Conservation (phyloP, 805 yeast species). For the Pichia phayaonensis region DNA sequence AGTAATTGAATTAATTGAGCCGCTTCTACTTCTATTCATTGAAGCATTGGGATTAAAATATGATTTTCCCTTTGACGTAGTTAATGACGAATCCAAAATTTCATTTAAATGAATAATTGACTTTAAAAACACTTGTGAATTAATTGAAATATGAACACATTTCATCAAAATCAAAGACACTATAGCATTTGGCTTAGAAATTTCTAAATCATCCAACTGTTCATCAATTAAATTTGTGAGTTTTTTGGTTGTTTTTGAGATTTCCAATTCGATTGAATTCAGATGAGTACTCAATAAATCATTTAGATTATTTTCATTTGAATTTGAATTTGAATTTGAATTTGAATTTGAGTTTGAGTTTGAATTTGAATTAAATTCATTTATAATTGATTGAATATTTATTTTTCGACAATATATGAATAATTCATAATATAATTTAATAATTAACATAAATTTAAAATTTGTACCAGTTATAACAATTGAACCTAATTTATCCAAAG, state of each 20-base stretch:
- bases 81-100: conserved; percentile 1
- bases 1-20: background rate
- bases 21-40: conserved; percentile 3
- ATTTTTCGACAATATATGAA: conserved; percentile 9
- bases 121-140: conserved; percentile 13
- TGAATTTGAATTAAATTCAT: background rate
- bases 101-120: conserved; percentile 21
- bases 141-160: conserved; percentile 19
- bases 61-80: background rate
- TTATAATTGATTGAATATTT: conserved; percentile 1
- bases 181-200: conserved; percentile 20
- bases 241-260: conserved; percentile 23
- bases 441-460: conserved; percentile 22
- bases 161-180: conserved; percentile 21
- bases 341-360: background rate
- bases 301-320: background rate
- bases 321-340: background rate
- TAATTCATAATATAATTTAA: conserved; percentile 20
- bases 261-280: conserved; percentile 21
- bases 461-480: conserved; percentile 15
- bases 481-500: conserved; percentile 10
- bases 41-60: background rate
- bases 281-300: conserved; percentile 20
- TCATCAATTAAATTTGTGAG: conserved; percentile 24
- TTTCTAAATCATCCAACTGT: conserved; percentile 25